These are phyloP conservation scores for Macrophomina pseudophaseolina DNA, from an alignment of 2,329 filamentous ascomycete genomes.

Conservation along the genomic window DNA sequence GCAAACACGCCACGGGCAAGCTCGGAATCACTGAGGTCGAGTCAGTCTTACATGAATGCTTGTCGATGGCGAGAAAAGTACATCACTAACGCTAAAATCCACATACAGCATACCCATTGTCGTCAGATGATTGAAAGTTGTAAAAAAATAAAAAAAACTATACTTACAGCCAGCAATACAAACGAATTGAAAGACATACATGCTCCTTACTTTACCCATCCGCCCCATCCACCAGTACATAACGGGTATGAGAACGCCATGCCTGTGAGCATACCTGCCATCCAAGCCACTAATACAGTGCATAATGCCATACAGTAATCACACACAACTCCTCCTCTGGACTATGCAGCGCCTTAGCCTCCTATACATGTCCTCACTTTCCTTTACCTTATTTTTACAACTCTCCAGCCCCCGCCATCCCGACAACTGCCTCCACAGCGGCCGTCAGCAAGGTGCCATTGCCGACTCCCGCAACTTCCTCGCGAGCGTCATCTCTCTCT, in stretches of 20 bases:
- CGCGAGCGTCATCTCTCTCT: background rate
- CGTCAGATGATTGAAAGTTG: no score
- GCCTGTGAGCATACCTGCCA: no score
- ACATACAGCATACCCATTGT: no score
- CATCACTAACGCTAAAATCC: no score
- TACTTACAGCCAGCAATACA: background rate
- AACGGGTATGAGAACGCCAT: no score
- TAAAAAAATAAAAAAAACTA: background rate
- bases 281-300: no score
- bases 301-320: background rate
- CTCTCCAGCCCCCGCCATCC: constrained; percentile 2
- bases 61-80: no score
- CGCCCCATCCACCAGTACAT: background rate
- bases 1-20: no score
- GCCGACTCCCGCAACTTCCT: background rate
- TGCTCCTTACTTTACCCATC: background rate
- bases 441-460: background rate
- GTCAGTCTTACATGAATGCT: no score
- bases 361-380: background rate
- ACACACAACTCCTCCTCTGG: background rate
- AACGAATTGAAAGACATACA: background rate
- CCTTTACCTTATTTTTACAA: background rate
- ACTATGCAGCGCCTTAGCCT: background rate
- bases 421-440: background rate
- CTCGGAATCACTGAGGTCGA: no score